Evolutionary conservation across 2,329 filamentous ascomycete species (phyloP).

Genomic region (Paraconiothyrium sp.): DNA sequence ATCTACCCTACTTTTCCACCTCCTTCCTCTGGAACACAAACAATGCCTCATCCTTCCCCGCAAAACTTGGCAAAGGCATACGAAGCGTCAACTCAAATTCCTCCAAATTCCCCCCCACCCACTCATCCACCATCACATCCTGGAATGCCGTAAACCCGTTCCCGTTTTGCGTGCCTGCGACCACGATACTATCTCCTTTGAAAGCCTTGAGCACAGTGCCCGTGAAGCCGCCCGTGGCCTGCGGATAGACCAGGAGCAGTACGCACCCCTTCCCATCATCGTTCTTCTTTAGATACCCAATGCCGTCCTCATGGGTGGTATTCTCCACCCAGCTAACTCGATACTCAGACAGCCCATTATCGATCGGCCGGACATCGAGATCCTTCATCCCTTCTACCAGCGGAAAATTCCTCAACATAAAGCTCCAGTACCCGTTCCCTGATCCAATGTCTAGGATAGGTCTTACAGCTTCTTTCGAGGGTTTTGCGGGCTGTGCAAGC

Average conservation of each 20-base stretch:
- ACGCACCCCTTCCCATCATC: slow-evolving; percentile 64
- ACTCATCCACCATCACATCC: slow-evolving; percentile 71
- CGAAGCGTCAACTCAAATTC: slow-evolving; percentile 70
- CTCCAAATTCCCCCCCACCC: slow-evolving; percentile 66
- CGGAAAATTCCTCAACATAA: slow-evolving; percentile 75
- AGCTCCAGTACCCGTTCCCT: slow-evolving; percentile 80
- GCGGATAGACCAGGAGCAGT: slow-evolving; percentile 76
- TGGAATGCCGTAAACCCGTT: slow-evolving; percentile 79
- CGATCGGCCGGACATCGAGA: slow-evolving; percentile 68
- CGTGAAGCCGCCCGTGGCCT: slow-evolving; percentile 74
- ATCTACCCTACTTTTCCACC: background rate
- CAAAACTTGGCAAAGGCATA: slow-evolving; percentile 76
- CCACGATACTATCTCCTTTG: slow-evolving; percentile 70
- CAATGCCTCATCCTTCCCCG: slow-evolving; percentile 78
- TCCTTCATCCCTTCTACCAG: slow-evolving; percentile 62
- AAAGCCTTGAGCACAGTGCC: slow-evolving; percentile 69
- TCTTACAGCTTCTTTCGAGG: slow-evolving; percentile 50
- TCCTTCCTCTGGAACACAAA: slow-evolving; percentile 66
- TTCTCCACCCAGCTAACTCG: slow-evolving; percentile 74
- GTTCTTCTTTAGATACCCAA: slow-evolving; percentile 61
- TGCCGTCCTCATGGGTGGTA: slow-evolving; percentile 70
- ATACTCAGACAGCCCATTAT: slow-evolving; percentile 75
- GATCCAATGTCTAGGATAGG: slow-evolving; percentile 72
- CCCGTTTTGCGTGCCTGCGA: slow-evolving; percentile 77
- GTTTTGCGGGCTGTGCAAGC: slow-evolving; percentile 53